A percentile compares a stretch with the other conserved stretches of the same genome.
These are phyloP conservation scores for Olyra latifolia DNA, from an alignment of 176 grass and related monocot species.

Conservation along the genomic window DNA sequence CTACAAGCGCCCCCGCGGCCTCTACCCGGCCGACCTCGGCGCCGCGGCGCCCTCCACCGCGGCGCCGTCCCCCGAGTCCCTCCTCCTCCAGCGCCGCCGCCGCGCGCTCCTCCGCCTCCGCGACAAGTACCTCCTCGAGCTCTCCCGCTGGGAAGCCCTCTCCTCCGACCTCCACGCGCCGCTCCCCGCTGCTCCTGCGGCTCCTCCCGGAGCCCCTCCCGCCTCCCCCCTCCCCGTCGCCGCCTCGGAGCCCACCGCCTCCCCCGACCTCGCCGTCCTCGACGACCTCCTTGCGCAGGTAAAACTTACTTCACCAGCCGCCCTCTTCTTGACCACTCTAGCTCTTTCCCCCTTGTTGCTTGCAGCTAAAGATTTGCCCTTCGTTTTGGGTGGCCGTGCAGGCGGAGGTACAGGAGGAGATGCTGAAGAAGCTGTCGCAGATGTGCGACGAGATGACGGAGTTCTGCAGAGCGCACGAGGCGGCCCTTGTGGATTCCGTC, in stretches of 20 bases:
- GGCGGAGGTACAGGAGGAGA: slow-evolving; percentile 11
- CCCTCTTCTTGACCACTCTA: neutral
- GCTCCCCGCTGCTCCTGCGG: neutral
- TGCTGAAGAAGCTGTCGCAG: neutral
- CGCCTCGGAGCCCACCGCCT: neutral
- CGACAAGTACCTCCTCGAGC: slow-evolving; percentile 44
- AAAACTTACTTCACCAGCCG: neutral
- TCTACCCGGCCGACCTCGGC: neutral
- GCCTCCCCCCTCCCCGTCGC: neutral
- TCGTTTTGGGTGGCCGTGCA: slow-evolving; percentile 13
- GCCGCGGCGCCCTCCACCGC: slow-evolving; percentile 7
- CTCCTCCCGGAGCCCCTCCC: slow-evolving; percentile 6
- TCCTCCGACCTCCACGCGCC: neutral
- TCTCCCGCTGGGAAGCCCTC: slow-evolving; percentile 61
- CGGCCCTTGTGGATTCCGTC: slow-evolving; percentile 23
- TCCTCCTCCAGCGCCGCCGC: slow-evolving; percentile 39
- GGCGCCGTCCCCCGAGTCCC: neutral
- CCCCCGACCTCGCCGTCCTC: slow-evolving; percentile 15
- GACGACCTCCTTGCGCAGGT: slow-evolving; percentile 35
- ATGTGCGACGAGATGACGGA: slow-evolving; percentile 23
- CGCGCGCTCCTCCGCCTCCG: slow-evolving; percentile 47
- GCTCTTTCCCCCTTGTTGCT: neutral
- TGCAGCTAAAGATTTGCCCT: neutral
- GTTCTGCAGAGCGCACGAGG: slow-evolving; percentile 28
- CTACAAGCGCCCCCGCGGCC: slow-evolving; percentile 53